These are phyloP conservation scores for Coemansia pectinata DNA, from an alignment of 192 early-diverging fungal genomes.

Conservation along the genomic window DNA sequence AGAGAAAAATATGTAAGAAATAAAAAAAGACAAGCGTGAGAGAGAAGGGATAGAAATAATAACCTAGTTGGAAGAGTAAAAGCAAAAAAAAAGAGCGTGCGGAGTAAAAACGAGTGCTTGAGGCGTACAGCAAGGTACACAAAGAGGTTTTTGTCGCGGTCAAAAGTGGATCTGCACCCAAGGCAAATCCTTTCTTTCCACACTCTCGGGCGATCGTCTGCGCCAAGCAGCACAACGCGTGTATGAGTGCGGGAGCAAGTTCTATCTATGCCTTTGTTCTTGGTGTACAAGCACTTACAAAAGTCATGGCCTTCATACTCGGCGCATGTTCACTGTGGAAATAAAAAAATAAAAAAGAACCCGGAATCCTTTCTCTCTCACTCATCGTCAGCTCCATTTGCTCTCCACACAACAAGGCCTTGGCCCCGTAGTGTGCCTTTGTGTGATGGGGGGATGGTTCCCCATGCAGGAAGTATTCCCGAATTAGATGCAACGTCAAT, in stretches of 20 bases:
- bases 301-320: neutral
- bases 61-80: neutral
- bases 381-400: neutral
- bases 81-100: slow-evolving; percentile 2
- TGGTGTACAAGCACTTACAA: neutral
- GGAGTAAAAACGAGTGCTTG: slow-evolving; percentile 1
- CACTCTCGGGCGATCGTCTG: neutral
- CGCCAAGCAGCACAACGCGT: neutral
- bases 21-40: neutral
- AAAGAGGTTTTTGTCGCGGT: no score
- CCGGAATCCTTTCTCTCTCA: neutral
- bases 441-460: neutral
- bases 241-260: neutral
- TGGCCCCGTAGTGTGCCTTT: neutral
- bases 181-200: neutral
- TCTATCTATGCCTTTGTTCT: neutral
- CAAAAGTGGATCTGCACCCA: neutral
- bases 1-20: slow-evolving; percentile 6
- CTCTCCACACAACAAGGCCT: neutral
- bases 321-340: neutral
- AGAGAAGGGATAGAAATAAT: slow-evolving; percentile 6
- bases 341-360: neutral
- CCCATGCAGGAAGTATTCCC: neutral
- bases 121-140: no score
- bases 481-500: neutral